These are phyloP conservation scores for Sherardia arvensis DNA, from an alignment of 257 asterid genomes.

Conservation along the genomic window DNA sequence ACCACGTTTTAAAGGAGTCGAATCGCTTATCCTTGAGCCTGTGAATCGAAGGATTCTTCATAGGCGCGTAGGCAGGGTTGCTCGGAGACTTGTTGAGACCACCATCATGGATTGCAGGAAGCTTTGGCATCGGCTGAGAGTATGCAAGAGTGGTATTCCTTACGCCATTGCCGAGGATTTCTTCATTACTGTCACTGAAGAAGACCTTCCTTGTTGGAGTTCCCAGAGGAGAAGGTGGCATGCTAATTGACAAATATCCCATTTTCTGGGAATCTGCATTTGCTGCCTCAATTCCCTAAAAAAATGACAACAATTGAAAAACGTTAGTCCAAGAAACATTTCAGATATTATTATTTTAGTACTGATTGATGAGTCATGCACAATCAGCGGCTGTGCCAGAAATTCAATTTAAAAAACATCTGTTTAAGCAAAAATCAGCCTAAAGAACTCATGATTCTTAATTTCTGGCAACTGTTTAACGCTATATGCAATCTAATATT, in stretches of 20 bases:
- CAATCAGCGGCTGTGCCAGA: neutral
- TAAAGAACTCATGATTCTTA: neutral
- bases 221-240: constrained; percentile 56
- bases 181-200: constrained; percentile 18
- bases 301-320: neutral
- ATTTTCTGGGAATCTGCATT: neutral
- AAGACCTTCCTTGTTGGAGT: constrained; percentile 24
- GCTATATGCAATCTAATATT: too few species aligned
- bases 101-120: constrained; percentile 15
- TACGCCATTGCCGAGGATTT: neutral
- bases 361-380: neutral
- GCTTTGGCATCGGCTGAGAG: constrained; percentile 59
- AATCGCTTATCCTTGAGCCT: constrained; percentile 40
- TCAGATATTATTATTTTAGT: neutral
- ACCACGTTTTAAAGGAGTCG: constrained; percentile 80
- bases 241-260: constrained; percentile 51
- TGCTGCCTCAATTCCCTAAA: constrained; percentile 5
- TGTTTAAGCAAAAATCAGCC: neutral
- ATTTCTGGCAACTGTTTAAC: neutral
- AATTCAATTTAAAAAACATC: too few species aligned
- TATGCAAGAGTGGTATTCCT: constrained; percentile 8
- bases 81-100: constrained; percentile 15
- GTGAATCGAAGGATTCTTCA: constrained; percentile 27
- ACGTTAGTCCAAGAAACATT: neutral
- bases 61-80: constrained; percentile 9